phyloP scores from a whole-genome alignment of 148 eudicot genomes.

The Persicaria maculosa region DNA sequence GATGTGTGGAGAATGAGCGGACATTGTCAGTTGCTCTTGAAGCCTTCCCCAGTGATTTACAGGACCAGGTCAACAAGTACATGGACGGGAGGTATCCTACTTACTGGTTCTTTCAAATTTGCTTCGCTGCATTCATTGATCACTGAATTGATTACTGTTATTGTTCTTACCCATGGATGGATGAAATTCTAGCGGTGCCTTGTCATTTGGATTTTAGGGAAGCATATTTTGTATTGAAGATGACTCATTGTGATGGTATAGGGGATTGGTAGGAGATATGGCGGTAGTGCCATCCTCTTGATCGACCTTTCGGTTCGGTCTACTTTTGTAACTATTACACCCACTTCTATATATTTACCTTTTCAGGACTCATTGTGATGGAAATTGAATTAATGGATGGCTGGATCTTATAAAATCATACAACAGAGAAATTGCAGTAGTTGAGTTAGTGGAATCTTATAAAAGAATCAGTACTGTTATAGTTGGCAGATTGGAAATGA shows the following conservation, averaged over 20 bases:
- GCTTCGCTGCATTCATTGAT: background rate
- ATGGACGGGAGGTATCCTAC: slow-evolving; percentile 48
- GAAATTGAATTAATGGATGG: background rate
- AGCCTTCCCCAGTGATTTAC: slow-evolving; percentile 77
- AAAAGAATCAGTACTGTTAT: background rate
- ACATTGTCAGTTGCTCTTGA: slow-evolving; percentile 62
- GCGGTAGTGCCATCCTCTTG: too few relatives aligned
- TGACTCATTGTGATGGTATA: background rate
- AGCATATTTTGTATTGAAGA: background rate
- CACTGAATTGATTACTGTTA: background rate
- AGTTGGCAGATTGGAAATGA: background rate
- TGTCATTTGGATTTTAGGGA: background rate
- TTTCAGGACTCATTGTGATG: too few relatives aligned
- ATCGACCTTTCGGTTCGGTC: too few relatives aligned
- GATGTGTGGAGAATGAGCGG: slow-evolving; percentile 55
- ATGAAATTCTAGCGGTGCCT: background rate
- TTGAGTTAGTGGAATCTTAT: background rate
- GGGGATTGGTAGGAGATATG: too few relatives aligned
- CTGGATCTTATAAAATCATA: background rate
- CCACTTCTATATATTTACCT: too few relatives aligned
- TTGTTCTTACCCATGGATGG: background rate
- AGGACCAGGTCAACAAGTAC: slow-evolving; percentile 55
- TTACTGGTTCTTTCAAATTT: background rate
- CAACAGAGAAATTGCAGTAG: background rate
- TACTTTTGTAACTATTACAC: too few relatives aligned